Conservation (phyloP, 345 rosid genomes). For the Dimocarpus longan region DNA sequence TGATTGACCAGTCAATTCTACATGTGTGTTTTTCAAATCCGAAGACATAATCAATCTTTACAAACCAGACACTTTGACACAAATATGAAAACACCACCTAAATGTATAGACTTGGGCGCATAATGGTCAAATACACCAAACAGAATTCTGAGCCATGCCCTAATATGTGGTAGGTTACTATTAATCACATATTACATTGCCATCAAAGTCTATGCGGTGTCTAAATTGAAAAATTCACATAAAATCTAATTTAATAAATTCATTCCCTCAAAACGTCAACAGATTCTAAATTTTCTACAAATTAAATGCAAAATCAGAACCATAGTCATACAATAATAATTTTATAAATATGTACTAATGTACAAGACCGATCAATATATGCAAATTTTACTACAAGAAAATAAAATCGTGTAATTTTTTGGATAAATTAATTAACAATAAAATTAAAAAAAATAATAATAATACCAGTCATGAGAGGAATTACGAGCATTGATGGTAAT, state of each 20-base stretch:
- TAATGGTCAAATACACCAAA: not conserved
- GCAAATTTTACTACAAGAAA: not conserved
- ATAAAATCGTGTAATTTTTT: not conserved
- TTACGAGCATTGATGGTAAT: slow-evolving; percentile 29
- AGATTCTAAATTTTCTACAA: not conserved
- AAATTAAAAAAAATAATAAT: not conserved
- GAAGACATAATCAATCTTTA: not conserved
- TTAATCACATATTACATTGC: not conserved
- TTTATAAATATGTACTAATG: not conserved
- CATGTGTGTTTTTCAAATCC: not conserved
- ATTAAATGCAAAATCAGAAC: not conserved
- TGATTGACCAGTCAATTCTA: not conserved
- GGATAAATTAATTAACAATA: not conserved
- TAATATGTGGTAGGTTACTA: not conserved
- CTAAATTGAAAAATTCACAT: not conserved
- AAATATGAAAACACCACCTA: not conserved
- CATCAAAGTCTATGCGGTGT: not conserved
- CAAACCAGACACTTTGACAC: not conserved
- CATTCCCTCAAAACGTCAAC: not conserved
- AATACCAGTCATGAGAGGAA: slow-evolving; percentile 31
- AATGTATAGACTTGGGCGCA: not conserved
- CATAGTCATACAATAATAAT: not conserved
- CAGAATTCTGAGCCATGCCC: not conserved
- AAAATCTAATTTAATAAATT: not conserved
- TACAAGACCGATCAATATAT: not conserved